Base-by-base conservation (phyloP, 1,284 basidiomycete species). In the Amylostereum areolatum region DNA sequence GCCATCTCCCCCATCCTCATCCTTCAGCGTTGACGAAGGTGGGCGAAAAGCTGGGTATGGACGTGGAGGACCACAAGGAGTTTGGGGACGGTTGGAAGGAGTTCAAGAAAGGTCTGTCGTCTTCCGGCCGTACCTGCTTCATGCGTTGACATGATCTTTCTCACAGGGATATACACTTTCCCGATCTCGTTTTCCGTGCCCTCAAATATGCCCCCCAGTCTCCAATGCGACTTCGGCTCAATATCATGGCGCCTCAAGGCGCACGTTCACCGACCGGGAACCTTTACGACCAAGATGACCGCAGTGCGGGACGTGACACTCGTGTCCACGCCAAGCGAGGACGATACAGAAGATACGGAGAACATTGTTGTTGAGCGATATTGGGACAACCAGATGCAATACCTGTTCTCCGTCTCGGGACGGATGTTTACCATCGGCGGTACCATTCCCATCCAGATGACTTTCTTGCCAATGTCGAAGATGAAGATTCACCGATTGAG, bases 381-480 rank as follows among this genome's bases (percentile, higher is more conserved):
- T 58, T 99, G 95, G 95, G 95, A 97, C 53, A 79, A 85, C 52
- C 88, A 97, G 63, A 73, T 98, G 61, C 85, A 92, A 56, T 94
- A 92, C 59, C 71, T 87, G 49, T 85, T 98, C 50, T 79, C 86
- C 1, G 71, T 97, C 28, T 81, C 84, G 31, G 91, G 90, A 10
- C 84, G 88, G 55, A 84, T 81, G 55, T 91, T 93, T 66, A 79
- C 86, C 10, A 81, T 98, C 44, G 93, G 93, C 18, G 87, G 91
- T 24, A 75, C 75, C 11, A 81, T 98, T 47, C 92, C 93, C 0
- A 71, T 98, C 36, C 81, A 81, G 47, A 73, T 98, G 37, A 85
- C 87, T 2, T 76, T 98, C 49, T 82, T 91, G 73, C 95, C 96
- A 3, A 67, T 95, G 54, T 71, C 80, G 31, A 97, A 97, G 66